Percentiles rank a stretch among this genome's conserved stretches.
Conservation (phyloP, 1,284 basidiomycete species). For the Cryptococcus sp. region DNA sequence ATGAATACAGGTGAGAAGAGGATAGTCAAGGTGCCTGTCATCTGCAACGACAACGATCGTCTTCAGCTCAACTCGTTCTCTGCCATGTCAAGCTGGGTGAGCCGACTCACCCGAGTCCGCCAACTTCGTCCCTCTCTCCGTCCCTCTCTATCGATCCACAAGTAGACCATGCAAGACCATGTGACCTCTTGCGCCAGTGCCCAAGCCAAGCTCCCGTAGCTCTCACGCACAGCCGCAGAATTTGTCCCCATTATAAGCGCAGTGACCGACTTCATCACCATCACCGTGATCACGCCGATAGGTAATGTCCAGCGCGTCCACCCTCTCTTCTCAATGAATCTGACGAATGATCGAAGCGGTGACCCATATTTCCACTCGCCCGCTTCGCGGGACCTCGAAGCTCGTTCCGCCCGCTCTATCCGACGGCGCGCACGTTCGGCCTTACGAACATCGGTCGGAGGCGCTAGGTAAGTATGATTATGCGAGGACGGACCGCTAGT, state of each 20-base stretch:
- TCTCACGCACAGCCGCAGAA: neutral
- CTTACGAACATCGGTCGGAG: no score
- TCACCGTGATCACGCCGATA: conserved; percentile 14
- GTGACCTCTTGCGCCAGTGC: neutral
- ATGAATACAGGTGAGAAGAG: no score
- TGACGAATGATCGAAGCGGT: conserved; percentile 22
- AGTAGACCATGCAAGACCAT: conserved; percentile 4
- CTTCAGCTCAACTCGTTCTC: no score
- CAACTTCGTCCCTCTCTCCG: conserved; percentile 9
- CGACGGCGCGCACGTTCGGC: conserved; percentile 10
- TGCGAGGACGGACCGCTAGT: no score
- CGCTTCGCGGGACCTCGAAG: conserved; percentile 15
- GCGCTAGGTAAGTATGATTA: neutral
- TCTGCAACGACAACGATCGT: no score
- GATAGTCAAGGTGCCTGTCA: no score
- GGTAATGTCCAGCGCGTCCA: conserved; percentile 11
- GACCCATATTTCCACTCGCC: conserved; percentile 18
- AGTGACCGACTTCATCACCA: conserved; percentile 10
- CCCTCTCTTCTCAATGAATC: conserved; percentile 17
- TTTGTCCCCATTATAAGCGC: neutral
- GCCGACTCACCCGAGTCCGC: conserved; percentile 10
- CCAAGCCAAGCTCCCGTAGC: neutral
- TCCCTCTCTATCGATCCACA: conserved; percentile 5
- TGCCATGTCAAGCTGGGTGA: neutral
- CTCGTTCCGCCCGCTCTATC: conserved; percentile 15